Evolutionary conservation across 192 early-diverging fungal genomes (phyloP).

Genomic region (Haplosporangium gracile): DNA sequence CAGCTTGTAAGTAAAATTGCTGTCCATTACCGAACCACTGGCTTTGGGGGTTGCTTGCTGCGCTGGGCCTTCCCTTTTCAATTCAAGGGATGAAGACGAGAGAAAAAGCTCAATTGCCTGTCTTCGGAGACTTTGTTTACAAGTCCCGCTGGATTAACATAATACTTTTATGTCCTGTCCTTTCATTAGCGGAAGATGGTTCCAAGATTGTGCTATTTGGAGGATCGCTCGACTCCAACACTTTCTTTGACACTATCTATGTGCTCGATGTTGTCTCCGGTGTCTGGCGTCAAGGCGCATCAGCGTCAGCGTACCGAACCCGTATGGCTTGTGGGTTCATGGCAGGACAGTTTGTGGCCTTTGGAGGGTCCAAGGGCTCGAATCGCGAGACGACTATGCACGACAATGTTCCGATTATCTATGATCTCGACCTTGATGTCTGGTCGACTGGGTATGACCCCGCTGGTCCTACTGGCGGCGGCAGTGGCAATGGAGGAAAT

Average conservation of each 20-base stretch:
- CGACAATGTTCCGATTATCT: constrained; percentile 10
- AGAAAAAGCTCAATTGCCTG: neutral
- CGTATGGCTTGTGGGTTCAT: constrained; percentile 37
- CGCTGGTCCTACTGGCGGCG: neutral
- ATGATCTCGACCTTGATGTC: constrained; percentile 1
- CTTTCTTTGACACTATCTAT: constrained; percentile 15
- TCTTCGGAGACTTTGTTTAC: neutral
- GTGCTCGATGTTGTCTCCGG: constrained; percentile 25
- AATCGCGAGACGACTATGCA: constrained; percentile 28
- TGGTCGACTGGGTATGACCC: constrained; percentile 11
- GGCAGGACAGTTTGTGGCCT: constrained; percentile 34
- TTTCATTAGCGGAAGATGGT: constrained; percentile 30
- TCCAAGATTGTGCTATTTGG: constrained; percentile 40
- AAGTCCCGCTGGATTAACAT: neutral
- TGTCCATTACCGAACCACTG: neutral
- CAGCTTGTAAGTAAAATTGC: constrained; percentile 21
- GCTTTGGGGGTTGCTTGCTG: neutral
- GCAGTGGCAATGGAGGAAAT: neutral
- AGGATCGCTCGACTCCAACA: constrained; percentile 16
- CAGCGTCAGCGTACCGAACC: constrained; percentile 5
- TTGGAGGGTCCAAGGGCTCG: constrained; percentile 30
- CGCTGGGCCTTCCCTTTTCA: neutral
- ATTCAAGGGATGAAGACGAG: neutral
- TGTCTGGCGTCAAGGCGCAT: constrained; percentile 10
- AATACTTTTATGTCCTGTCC: neutral